Evolutionary conservation across 2,329 filamentous ascomycete species (phyloP), one percentile per base, ranked within the genome.

Genomic region (Penicillium sp.): DNA sequence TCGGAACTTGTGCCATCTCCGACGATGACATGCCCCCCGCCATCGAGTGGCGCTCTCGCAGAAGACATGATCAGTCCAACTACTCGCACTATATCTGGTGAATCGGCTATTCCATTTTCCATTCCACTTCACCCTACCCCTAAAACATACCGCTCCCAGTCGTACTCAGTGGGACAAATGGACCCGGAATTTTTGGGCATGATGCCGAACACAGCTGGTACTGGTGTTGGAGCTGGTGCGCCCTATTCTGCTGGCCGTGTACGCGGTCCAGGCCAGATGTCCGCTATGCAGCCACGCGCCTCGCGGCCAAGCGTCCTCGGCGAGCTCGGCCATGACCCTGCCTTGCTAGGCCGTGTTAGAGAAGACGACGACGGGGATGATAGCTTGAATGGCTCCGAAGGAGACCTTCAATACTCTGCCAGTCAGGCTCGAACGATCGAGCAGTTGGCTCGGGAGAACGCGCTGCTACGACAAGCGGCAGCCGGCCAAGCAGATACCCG

Each of bases 121-220:
- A 94, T 94, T 51, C 89, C 89, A 3, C 74, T 94, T 14, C 87
- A 94, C 48, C 89, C 91, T 1, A 93, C 87, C 0, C 87, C 87
- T 2, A 97, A 97, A 66, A 89, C 87, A 1, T 93, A 94, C 56
- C 83, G 93, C 29, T 98, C 93, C 4, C 88, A 96, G 65, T 97
- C 93, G 4, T 97, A 97, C 65, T 97, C 91, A 0, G 91, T 94
- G 33, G 90, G 90, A 4, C 90, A 96, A 62, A 74, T 89, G 45
- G 89, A 95, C 37, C 78, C 83, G 1, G 86, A 91, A 43, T 58
- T 60, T 15, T 37, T 64, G 11, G 58, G 50, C 16, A 40, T 65
- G 14, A 54, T 63, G 41, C 55, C 62, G n/a, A 62, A 53, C 28
- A 66, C 62, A 41, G 48, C 59, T 6, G 45, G 55, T 27, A 51